Percentiles rank a stretch among this genome's conserved stretches.
Conservation (phyloP, 495 filamentous ascomycete genomes). For the Trichocladium uniseriatum region DNA sequence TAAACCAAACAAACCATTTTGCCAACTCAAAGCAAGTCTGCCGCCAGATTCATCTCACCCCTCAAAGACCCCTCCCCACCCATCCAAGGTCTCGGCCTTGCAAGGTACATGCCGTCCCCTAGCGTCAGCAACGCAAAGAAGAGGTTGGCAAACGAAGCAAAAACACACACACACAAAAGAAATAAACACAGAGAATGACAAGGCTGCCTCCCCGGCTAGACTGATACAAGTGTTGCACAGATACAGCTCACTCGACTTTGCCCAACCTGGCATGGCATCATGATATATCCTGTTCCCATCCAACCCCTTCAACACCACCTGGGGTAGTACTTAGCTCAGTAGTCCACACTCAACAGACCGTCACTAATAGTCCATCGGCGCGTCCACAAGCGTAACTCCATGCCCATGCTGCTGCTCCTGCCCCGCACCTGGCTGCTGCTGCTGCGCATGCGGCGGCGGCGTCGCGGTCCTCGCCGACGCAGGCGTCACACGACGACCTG, state of each 20-base stretch:
- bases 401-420: conserved; percentile 1
- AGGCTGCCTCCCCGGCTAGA: neutral
- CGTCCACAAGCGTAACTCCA: conserved; percentile 24
- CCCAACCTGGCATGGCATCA: too few species aligned
- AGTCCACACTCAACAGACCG: neutral
- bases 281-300: too few species aligned
- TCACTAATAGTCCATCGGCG: conserved; percentile 32
- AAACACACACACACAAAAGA: neutral
- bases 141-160: neutral
- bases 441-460: conserved; percentile 1
- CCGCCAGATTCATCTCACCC: too few species aligned
- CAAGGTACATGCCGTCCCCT: too few species aligned
- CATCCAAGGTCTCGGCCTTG: too few species aligned
- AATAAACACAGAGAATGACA: neutral
- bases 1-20: too few species aligned
- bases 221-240: conserved; percentile 10
- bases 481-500: conserved; percentile 32
- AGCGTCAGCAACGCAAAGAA: too few species aligned
- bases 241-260: neutral
- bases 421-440: conserved; percentile 3
- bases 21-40: too few species aligned
- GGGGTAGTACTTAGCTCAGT: too few species aligned
- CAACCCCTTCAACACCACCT: too few species aligned
- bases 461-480: conserved; percentile 5
- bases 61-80: too few species aligned